Base-by-base conservation (phyloP, 495 filamentous ascomycete genomes). In the Staphylotrichum longicolle region DNA sequence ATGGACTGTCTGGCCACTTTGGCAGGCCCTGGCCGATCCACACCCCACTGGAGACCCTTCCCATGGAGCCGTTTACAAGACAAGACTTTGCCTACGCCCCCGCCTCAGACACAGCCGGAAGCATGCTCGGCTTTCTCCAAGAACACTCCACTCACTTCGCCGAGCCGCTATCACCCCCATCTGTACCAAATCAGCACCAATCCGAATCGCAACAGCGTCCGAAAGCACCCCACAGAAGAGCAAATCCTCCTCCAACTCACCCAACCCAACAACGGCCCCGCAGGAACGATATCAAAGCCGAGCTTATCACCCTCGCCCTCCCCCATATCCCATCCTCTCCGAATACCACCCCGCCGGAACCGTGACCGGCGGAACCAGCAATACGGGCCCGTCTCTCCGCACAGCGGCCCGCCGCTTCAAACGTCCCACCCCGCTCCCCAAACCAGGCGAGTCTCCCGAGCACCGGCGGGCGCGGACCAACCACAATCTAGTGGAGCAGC, bases 401-500 rank as follows among this genome's bases (percentile, higher is more conserved):
- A 65, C 63, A 9, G 63, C 63, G 5, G 40, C 63, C 40, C 63
- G 63, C n/a, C 59, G 60, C 11, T 20, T 44, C 37, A 61, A 57
- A 14, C 63, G 58, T 3, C 48, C 53, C 14, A 9, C 54, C 7
- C 40, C 57, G 1, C 20, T n/a, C 10, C 54, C 49, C 20, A 63
- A 50, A 20, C 60, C 63, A 4, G 63, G 63, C n/a, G 63, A 65
- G 50, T 63, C 60, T 4, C 37, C 40, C 3, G 63, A 58, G 37
- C 47, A 63, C 35, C 60, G 54, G 5, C 63, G 60, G 6, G 52
- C 54, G 11, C 47, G 63, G 9, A 40, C 52, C 30, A 65, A 62
- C 41, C 63, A 65, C 42, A 65, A 65, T 54, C 27, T 57, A 9
- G 60, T 65, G 0, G 63, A 65, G 35, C 54, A 65, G 44, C 47